Evolutionary conservation across 2,329 filamentous ascomycete genomes (phyloP).

Genomic region (Penicillium olsonii): DNA sequence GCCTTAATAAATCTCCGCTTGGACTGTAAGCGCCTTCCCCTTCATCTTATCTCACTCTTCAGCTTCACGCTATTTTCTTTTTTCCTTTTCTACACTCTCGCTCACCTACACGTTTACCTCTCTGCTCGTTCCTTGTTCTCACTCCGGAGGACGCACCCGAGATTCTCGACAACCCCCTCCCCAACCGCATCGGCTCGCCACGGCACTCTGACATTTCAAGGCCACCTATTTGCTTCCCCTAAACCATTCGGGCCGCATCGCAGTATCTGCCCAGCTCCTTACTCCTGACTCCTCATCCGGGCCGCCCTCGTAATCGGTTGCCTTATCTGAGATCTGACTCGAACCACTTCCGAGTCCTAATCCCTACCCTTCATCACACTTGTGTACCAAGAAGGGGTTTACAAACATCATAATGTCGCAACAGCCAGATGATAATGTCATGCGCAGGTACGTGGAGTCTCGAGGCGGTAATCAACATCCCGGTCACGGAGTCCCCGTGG

Average conservation of each 20-base stretch:
- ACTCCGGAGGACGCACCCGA: background rate
- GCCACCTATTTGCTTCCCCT: constrained; percentile 12
- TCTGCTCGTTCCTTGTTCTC: background rate
- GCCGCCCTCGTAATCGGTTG: constrained; percentile 17
- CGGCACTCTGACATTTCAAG: constrained; percentile 23
- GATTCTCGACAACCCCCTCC: constrained; percentile 23
- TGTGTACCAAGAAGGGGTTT: constrained; percentile 6
- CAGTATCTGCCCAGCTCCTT: constrained; percentile 13
- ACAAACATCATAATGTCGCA: constrained; percentile 37
- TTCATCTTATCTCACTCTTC: constrained; percentile 18
- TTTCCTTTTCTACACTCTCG: constrained; percentile 2
- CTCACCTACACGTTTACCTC: constrained; percentile 9
- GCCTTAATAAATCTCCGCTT: constrained; percentile 23
- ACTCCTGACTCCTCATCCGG: constrained; percentile 16
- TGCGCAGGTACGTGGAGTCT: constrained; percentile 57
- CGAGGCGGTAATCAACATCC: background rate
- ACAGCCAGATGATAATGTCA: constrained; percentile 45
- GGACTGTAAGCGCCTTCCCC: constrained; percentile 16
- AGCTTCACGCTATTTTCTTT: constrained; percentile 11
- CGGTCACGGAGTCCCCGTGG: background rate
- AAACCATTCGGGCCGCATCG: constrained; percentile 17
- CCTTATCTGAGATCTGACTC: constrained; percentile 5
- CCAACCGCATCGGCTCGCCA: constrained; percentile 14
- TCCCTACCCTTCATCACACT: constrained; percentile 10
- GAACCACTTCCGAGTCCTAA: constrained; percentile 13